A percentile compares a stretch with the other conserved stretches of the same genome.
These are phyloP conservation scores for Miscanthus lutarioriparius DNA, from an alignment of 176 grass and related monocot genomes.

Conservation along the genomic window DNA sequence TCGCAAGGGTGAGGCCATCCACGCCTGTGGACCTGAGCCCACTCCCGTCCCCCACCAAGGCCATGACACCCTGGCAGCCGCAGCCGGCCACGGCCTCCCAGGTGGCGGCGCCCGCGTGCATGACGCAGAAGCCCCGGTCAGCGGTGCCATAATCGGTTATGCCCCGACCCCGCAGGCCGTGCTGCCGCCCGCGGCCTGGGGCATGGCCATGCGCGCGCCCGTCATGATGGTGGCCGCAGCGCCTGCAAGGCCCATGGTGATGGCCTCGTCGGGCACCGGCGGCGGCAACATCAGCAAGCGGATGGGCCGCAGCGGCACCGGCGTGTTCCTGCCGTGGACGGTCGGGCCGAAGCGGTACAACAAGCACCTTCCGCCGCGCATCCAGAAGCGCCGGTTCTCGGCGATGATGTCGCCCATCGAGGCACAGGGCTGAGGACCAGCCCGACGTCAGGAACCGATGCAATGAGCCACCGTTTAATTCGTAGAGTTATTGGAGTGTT, in stretches of 20 bases:
- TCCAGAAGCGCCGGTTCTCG: slow-evolving; percentile 91
- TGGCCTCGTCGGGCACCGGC: slow-evolving; percentile 33
- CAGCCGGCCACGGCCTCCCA: neutral
- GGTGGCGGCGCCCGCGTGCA: slow-evolving; percentile 26
- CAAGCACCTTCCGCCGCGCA: slow-evolving; percentile 94
- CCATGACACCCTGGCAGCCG: slow-evolving; percentile 73
- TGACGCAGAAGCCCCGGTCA: slow-evolving; percentile 40
- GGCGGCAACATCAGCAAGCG: slow-evolving; percentile 53
- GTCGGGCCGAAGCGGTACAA: slow-evolving; percentile 89
- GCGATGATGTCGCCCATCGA: slow-evolving; percentile 73
- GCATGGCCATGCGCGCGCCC: slow-evolving; percentile 68
- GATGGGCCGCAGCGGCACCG: slow-evolving; percentile 71
- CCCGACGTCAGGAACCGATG: slow-evolving; percentile 10
- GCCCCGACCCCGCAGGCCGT: slow-evolving; percentile 60
- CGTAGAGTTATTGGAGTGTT: slow-evolving; percentile 37
- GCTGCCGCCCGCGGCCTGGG: slow-evolving; percentile 65
- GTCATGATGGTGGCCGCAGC: slow-evolving; percentile 65
- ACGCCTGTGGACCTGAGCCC: slow-evolving; percentile 53
- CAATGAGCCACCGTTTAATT: neutral
- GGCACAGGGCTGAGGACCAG: slow-evolving; percentile 50
- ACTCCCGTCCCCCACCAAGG: slow-evolving; percentile 69
- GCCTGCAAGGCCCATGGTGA: slow-evolving; percentile 60
- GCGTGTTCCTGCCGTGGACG: slow-evolving; percentile 94
- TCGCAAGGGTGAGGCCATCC: slow-evolving; percentile 67
- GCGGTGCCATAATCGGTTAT: slow-evolving; percentile 50